Base-by-base conservation (phyloP, 1,139 yeast genomes). In the Debaryomycetaceae sp. region DNA sequence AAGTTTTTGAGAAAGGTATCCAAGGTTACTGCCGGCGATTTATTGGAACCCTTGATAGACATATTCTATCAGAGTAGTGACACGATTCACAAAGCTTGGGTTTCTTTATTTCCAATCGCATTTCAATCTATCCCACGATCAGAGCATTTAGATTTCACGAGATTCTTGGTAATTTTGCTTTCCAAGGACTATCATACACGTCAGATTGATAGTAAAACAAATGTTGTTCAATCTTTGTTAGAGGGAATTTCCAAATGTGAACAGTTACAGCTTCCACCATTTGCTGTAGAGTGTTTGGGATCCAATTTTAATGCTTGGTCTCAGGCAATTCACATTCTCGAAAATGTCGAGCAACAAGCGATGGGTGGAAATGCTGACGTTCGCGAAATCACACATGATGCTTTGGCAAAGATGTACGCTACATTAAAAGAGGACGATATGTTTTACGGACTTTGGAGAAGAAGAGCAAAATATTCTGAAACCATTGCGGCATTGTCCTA, bases 371-470 rank as follows among this genome's bases (percentile, higher is more conserved):
- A 82, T 50, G 75, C 82, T 5, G 87, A 85, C 49, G 88, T 93
- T 6, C 77, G 85, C 34, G 98, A 91, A 50, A 85, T 90, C 6
- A 89, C 90, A 40, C 84, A 87, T 52, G 99, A 95, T 68, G 97
- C 99, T 0, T 68, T 93, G 44, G 82, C 91, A 24, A 97, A 93
- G 63, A 71, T 91, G 62, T 93, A 91, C 59, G 87, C 97, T 2
- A 81, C 87, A 2, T 68, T 95, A 47, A 95, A 89, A 56, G 99
- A 95, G 59, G 95, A 88, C 46, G 99, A 95, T 57, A 87, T 91
- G 93, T 95, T 93, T 60, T 93, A 95, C 60, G 99, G 99, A 5
- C 74, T 90, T 50, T 95, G 99, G 99, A 81, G 98, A 65, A 78
- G 97, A 62, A 78, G 97, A 47, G 96, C 98, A 6, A 91, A 90